A percentile compares a stretch with the other conserved stretches of the same genome.
These are phyloP conservation scores for Rheum nobile DNA, from an alignment of 148 eudicot genomes.

Conservation along the genomic window DNA sequence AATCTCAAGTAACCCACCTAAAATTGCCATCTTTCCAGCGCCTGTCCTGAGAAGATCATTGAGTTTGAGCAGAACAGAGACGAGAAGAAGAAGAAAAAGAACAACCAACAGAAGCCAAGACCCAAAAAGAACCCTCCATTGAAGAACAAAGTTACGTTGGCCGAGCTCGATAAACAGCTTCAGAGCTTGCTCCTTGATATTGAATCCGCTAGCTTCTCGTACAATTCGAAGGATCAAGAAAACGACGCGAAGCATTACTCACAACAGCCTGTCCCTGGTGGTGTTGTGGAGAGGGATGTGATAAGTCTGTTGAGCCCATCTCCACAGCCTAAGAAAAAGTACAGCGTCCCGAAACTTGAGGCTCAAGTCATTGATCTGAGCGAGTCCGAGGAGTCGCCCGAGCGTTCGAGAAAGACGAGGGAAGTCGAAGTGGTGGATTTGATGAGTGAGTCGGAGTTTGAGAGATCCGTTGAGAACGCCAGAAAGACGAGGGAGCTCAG, in stretches of 20 bases:
- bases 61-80: constrained; percentile 60
- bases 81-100: constrained; percentile 44
- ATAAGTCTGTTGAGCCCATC: constrained; percentile 70
- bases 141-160: constrained; percentile 21
- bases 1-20: neutral
- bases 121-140: constrained; percentile 23
- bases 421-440: constrained; percentile 41
- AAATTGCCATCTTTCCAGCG: constrained; percentile 29
- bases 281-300: constrained; percentile 18
- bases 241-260: neutral
- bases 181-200: constrained; percentile 51
- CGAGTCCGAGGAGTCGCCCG: constrained; percentile 64
- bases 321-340: constrained; percentile 17
- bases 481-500: constrained; percentile 1
- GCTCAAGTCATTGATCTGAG: constrained; percentile 50
- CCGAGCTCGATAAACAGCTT: constrained; percentile 39
- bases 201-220: constrained; percentile 15
- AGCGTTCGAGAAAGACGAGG: constrained; percentile 41
- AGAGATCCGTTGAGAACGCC: neutral
- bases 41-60: constrained; percentile 75
- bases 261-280: neutral
- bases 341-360: constrained; percentile 25
- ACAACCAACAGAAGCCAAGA: constrained; percentile 28
- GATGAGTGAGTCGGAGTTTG: constrained; percentile 10
- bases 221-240: neutral